These are phyloP conservation scores for Vicia sativa DNA, from an alignment of 306 rosid genomes.

Conservation along the genomic window DNA sequence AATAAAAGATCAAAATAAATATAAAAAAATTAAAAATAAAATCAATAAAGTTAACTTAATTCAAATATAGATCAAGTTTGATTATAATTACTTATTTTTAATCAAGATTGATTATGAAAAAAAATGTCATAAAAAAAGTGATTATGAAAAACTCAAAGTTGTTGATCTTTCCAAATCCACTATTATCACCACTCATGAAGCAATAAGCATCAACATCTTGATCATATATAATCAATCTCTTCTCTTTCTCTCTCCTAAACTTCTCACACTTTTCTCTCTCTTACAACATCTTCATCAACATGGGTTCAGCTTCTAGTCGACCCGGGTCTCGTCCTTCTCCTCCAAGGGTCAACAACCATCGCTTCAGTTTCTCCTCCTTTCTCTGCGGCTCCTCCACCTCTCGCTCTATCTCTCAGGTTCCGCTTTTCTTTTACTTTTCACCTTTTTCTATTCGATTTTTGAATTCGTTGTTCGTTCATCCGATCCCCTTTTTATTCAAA, in stretches of 20 bases:
- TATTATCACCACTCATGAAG: constrained; percentile 15
- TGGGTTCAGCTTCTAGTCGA: constrained; percentile 80
- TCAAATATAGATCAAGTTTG: too few species aligned
- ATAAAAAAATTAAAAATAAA: too few species aligned
- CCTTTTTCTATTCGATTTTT: constrained; percentile 24
- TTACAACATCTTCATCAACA: constrained; percentile 21
- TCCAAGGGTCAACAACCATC: constrained; percentile 53
- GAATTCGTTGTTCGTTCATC: constrained; percentile 38
- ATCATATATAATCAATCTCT: neutral
- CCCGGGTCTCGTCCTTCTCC: constrained; percentile 62
- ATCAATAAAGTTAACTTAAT: too few species aligned
- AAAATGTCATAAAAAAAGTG: neutral
- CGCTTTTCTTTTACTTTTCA: neutral
- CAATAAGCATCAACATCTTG: constrained; percentile 25
- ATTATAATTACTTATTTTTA: too few species aligned
- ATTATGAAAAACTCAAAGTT: constrained; percentile 26
- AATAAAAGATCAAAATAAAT: too few species aligned
- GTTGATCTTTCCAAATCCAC: constrained; percentile 62
- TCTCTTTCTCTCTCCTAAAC: neutral
- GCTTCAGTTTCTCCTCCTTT: constrained; percentile 69
- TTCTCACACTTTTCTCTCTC: constrained; percentile 5
- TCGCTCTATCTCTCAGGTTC: constrained; percentile 65
- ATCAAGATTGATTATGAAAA: neutral
- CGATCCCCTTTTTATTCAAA: constrained; percentile 19
- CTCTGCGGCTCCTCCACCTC: constrained; percentile 77